Evolutionary conservation across 345 rosid species (phyloP).

Genomic region (Lepidium sativum): DNA sequence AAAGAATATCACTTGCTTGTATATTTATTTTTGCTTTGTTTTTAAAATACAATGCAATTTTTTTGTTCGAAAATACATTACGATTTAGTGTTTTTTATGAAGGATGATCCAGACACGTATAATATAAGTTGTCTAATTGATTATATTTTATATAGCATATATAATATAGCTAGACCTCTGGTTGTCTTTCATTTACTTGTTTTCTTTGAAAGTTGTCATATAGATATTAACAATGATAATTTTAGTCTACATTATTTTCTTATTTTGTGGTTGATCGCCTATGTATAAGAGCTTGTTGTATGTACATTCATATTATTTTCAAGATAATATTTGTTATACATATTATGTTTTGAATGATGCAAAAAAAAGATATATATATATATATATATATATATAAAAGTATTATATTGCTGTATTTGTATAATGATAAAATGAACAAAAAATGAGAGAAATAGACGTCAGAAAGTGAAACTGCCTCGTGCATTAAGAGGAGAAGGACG

Average conservation of each 20-base stretch:
- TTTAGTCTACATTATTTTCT: not conserved
- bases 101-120: too few relatives aligned
- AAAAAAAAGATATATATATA: too few relatives aligned
- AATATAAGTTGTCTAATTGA: not conserved
- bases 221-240: not conserved
- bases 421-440: not conserved
- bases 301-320: not conserved
- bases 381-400: not conserved
- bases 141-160: not conserved
- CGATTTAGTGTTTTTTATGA: too few relatives aligned
- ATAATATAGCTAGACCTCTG: not conserved
- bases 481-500: slow-evolving; percentile 21
- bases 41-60: too few relatives aligned
- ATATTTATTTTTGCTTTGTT: too few relatives aligned
- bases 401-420: not conserved
- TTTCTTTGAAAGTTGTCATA: slow-evolving; percentile 20
- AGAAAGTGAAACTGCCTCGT: slow-evolving; percentile 31
- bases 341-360: not conserved
- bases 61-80: too few relatives aligned
- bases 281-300: not conserved
- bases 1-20: too few relatives aligned
- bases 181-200: slow-evolving; percentile 5
- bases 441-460: not conserved
- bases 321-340: not conserved
- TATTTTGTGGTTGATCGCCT: slow-evolving; percentile 8